Evolutionary conservation across 768 basidiomycete species (phyloP).

Genomic region (Lactarius sanguifluus): DNA sequence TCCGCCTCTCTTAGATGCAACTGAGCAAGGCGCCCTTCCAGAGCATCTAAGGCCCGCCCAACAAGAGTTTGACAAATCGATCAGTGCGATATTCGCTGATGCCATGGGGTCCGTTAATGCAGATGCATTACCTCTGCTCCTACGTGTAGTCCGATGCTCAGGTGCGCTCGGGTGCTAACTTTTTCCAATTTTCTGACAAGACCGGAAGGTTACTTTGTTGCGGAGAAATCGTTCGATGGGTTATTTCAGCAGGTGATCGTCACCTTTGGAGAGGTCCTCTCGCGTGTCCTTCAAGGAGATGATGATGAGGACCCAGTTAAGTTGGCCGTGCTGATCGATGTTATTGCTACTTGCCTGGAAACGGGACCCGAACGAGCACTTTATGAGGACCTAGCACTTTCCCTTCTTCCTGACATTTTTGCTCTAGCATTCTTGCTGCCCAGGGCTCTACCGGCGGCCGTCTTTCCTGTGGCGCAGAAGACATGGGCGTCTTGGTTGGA

Average conservation of each 20-base stretch:
- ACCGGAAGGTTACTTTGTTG: conserved; percentile 35
- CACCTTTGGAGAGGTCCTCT: conserved; percentile 26
- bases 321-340: conserved; percentile 15
- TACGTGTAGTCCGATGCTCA: conserved; percentile 42
- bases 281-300: conserved; percentile 20
- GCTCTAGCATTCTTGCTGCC: conserved; percentile 51
- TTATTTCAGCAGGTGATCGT: conserved; percentile 32
- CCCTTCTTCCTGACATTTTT: conserved; percentile 47
- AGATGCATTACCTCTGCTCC: conserved; percentile 38
- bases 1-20: conserved; percentile 44
- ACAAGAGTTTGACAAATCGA: conserved; percentile 47
- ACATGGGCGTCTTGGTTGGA: conserved; percentile 39
- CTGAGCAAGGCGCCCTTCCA: conserved; percentile 43
- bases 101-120: conserved; percentile 36
- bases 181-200: conserved; percentile 17
- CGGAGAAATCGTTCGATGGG: conserved; percentile 36
- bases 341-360: conserved; percentile 23
- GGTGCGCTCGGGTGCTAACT: conserved; percentile 36
- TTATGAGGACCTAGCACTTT: conserved; percentile 12
- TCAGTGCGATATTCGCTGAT: conserved; percentile 42
- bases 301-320: conserved; percentile 3
- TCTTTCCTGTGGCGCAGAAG: conserved; percentile 29
- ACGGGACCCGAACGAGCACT: background rate
- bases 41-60: conserved; percentile 45
- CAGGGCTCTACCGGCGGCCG: conserved; percentile 29